Evolutionary conservation across 2,329 filamentous ascomycete species (phyloP).

Genomic region (Blastomyces emzantsi): DNA sequence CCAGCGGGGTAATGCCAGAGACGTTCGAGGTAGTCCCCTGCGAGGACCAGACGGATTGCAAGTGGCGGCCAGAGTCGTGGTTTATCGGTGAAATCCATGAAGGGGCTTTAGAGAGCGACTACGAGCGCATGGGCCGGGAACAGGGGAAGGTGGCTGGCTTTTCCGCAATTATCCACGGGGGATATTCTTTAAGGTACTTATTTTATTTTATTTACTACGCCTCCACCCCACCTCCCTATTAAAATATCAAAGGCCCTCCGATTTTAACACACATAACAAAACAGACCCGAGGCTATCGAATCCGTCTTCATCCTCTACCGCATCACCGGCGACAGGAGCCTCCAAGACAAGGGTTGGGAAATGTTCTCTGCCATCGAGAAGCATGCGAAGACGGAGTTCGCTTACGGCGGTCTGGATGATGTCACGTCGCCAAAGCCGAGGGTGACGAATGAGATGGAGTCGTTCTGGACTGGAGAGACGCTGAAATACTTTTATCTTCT

Average conservation of each 20-base stretch:
- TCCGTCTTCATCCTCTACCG: conserved; percentile 86
- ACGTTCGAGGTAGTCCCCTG: conserved; percentile 38
- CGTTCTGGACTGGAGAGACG: conserved; percentile 85
- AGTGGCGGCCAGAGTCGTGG: conserved; percentile 13
- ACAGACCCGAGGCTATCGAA: conserved; percentile 71
- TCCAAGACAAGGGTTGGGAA: conserved; percentile 74
- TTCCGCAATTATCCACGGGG: conserved; percentile 7
- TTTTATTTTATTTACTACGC: neutral
- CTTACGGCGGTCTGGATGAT: conserved; percentile 48
- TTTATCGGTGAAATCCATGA: conserved; percentile 10
- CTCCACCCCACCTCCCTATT: too few relatives aligned
- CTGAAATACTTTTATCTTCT: conserved; percentile 87
- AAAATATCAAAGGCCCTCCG: neutral
- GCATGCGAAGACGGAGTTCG: conserved; percentile 56
- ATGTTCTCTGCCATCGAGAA: conserved; percentile 70
- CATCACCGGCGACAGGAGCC: conserved; percentile 66
- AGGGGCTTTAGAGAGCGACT: conserved; percentile 8
- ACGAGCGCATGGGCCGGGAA: conserved; percentile 9
- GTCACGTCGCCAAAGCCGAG: conserved; percentile 11
- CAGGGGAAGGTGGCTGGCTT: conserved; percentile 15
- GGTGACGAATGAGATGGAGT: conserved; percentile 60
- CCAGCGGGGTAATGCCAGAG: conserved; percentile 49
- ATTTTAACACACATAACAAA: neutral
- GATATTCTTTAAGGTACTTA: conserved; percentile 16
- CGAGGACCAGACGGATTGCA: conserved; percentile 12